Evolutionary conservation across 495 filamentous ascomycete species (phyloP).

Genomic region (Talaromyces stipitatus): DNA sequence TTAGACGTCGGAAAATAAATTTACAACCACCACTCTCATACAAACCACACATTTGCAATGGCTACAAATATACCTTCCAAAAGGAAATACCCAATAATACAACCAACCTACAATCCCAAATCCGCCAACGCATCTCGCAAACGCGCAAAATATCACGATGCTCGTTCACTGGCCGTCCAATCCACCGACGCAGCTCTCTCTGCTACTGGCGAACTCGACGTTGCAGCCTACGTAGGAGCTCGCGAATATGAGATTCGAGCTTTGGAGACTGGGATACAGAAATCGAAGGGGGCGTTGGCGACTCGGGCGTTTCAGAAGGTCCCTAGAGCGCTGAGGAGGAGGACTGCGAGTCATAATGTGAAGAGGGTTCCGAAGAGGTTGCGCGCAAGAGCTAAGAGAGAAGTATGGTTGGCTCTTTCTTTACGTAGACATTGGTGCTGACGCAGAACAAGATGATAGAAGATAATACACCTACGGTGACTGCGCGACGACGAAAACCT

Average conservation of each 20-base stretch:
- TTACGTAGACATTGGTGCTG: neutral
- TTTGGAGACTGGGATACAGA: slow-evolving; percentile 68
- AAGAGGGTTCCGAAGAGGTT: slow-evolving; percentile 82
- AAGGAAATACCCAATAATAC: slow-evolving; percentile 19
- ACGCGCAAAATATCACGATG: slow-evolving; percentile 60
- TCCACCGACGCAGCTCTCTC: slow-evolving; percentile 60
- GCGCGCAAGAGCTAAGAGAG: slow-evolving; percentile 58
- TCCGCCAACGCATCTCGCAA: slow-evolving; percentile 35
- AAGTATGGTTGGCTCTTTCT: slow-evolving; percentile 47
- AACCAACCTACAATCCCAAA: slow-evolving; percentile 9
- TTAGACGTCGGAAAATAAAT: neutral
- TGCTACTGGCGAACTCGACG: slow-evolving; percentile 68
- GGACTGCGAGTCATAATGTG: slow-evolving; percentile 91
- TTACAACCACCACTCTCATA: neutral
- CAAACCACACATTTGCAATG: slow-evolving; percentile 13
- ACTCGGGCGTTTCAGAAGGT: slow-evolving; percentile 84
- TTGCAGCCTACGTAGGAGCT: slow-evolving; percentile 71
- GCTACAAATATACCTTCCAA: slow-evolving; percentile 25
- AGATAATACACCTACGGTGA: slow-evolving; percentile 86
- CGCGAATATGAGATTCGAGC: slow-evolving; percentile 85
- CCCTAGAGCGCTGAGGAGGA: slow-evolving; percentile 70
- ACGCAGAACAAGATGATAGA: slow-evolving; percentile 55
- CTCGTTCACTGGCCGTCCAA: slow-evolving; percentile 67
- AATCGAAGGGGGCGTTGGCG: slow-evolving; percentile 57
- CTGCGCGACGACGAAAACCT: slow-evolving; percentile 60